phyloP scores from a whole-genome alignment of 1,284 basidiomycete genomes.

The Trichosporon sp. region DNA sequence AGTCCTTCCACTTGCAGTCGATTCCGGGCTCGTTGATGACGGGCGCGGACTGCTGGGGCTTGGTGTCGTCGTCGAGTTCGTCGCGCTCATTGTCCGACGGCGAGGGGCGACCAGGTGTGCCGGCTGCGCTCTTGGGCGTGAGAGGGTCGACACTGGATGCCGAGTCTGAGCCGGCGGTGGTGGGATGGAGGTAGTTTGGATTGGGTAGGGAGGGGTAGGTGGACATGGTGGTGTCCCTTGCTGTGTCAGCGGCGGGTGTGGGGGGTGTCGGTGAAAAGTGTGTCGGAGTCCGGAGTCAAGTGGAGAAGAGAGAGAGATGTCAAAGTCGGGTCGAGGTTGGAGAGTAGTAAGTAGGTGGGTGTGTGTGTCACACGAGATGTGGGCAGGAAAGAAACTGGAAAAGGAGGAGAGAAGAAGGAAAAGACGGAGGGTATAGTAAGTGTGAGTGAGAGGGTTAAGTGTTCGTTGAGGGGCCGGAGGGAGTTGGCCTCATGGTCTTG shows the following conservation, averaged over 20 bases:
- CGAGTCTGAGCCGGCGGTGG: conserved; percentile 35
- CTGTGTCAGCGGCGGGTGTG: background rate
- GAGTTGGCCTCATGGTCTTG: too few species aligned
- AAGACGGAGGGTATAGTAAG: background rate
- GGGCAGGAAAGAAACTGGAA: background rate
- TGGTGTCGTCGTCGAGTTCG: conserved; percentile 28
- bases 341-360: too few species aligned
- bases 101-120: conserved; percentile 22
- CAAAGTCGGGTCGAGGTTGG: too few species aligned
- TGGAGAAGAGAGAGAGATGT: too few species aligned
- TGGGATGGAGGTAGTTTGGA: conserved; percentile 32
- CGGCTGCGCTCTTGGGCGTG: conserved; percentile 34
- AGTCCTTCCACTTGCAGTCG: conserved; percentile 50
- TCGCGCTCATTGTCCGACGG: conserved; percentile 24
- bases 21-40: conserved; percentile 35
- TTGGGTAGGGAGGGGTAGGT: conserved; percentile 36
- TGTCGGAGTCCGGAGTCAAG: too few species aligned
- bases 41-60: background rate
- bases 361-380: background rate
- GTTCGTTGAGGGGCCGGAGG: background rate
- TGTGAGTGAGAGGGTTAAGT: background rate
- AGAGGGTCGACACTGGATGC: conserved; percentile 44
- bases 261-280: background rate
- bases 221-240: conserved; percentile 22
- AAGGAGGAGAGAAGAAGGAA: conserved; percentile 6